Base-by-base conservation (phyloP, 2,329 filamentous ascomycete species). In the Epicoccum sorghinum region DNA sequence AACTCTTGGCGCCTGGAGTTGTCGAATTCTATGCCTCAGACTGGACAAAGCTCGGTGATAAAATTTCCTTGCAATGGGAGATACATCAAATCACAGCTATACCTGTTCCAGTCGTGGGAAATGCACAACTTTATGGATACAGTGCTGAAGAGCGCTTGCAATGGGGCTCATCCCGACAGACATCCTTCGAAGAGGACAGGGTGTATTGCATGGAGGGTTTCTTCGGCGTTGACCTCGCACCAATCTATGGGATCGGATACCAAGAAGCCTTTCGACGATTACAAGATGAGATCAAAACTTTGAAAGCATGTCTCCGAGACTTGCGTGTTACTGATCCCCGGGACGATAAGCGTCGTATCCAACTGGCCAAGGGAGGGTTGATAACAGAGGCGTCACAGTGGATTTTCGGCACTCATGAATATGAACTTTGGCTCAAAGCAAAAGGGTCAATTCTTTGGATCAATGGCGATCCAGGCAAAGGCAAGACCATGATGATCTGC, bases 401-500 rank as follows among this genome's bases (percentile, higher is more conserved):
- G 25, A 8, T 27, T 5, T 27, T 5, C 25, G 25, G 8, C 8
- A 27, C 25, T 4, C 25, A 4, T 27, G 25, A 27, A 27, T 27
- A 27, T 27, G 5, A 8, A 27, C 4, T 5, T 5, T 27, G 25
- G 25, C 8, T 27, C 25, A 27, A 27, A 8, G 25, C 25, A 27
- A 8, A 27, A 8, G 25, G 25, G 8, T 27, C 25, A 8, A 8
- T 27, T 27, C 25, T 27, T 4, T 78, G 75, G 75, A 70, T 78
- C 30, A 39, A 23, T 4, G 37, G 14, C 22, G 37, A 39, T 23
- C 37, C 37, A 24, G 37, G 37, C 7, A 68, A 69, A 18, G 45
- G 74, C 66, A 78, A 77, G 59, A 77, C 74, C 5, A 77, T 78
- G 75, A 58, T 76, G 13, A 57, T 74, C 2, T 60, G 53, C 42